Base-by-base conservation (phyloP, 2,329 filamentous ascomycete genomes). In the Penicillium concentricum region DNA sequence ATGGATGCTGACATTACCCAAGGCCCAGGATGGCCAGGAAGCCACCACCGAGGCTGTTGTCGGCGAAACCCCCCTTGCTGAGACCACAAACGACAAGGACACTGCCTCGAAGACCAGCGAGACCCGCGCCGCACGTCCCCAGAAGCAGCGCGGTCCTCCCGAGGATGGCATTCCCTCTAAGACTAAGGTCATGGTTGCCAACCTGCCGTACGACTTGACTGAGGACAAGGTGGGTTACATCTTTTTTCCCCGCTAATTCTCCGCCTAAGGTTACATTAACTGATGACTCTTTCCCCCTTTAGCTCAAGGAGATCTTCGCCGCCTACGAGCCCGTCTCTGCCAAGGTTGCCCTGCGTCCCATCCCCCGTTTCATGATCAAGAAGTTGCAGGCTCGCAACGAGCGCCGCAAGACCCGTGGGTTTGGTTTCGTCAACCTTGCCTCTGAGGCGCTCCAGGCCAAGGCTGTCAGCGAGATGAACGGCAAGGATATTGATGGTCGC, bases 131-230 rank as follows among this genome's bases (percentile, higher is more conserved):
- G 78, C 76, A 60, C 82, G 82, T 69, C 79, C 83, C 68, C 85
- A 84, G 76, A 87, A 86, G 81, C 86, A 97, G 86, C 92, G 94
- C 77, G 94, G 94, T 63, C 94, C 94, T 65, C 94, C 94, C 59
- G 93, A 96, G 78, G 93, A 99, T 76, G 94, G 94, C 68, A 91
- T 99, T 72, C 89, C 94, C 66, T 97, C 93, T 79, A 97, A 97
- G 88, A 97, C 90, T 79, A 99, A 99, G 89, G 91, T 99, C 80
- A 99, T 99, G 94, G 94, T 99, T 72, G 94, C 94, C 73, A 99
- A 99, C 84, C 87, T 99, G 62, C 94, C 94, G 51, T 99, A 99
- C 75, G 93, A 99, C 81, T 85, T 97, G 77, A 93, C 89, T 70
- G 94, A 99, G 82, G 92, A 97, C 73, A 95, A 93, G 87, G 93